These are phyloP conservation scores for Pascua guehoae DNA, from an alignment of 1,284 basidiomycete genomes.

Conservation along the genomic window DNA sequence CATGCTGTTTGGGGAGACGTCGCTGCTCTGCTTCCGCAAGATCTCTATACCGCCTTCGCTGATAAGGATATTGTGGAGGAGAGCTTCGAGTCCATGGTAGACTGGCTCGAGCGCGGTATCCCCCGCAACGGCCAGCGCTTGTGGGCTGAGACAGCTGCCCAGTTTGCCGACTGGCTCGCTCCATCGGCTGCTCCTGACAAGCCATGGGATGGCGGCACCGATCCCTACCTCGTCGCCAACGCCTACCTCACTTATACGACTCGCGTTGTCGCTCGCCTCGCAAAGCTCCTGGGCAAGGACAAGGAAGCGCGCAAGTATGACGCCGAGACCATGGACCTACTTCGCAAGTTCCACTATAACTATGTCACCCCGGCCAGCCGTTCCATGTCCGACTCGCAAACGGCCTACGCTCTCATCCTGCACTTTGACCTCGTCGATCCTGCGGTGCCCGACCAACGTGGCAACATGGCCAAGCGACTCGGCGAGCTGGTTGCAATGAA, in stretches of 20 bases:
- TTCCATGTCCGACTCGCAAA: constrained; percentile 35
- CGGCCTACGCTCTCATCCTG: constrained; percentile 28
- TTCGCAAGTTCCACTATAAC: constrained; percentile 22
- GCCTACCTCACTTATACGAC: constrained; percentile 35
- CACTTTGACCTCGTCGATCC: constrained; percentile 26
- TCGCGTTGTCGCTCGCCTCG: constrained; percentile 19
- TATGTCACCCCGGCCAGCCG: constrained; percentile 31
- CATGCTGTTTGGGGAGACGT: constrained; percentile 28
- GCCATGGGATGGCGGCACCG: constrained; percentile 24
- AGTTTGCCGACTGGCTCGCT: constrained; percentile 40
- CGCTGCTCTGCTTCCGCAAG: constrained; percentile 26
- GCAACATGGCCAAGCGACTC: too few relatives aligned
- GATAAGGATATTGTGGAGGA: constrained; percentile 22
- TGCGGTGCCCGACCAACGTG: too few relatives aligned
- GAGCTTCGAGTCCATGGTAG: constrained; percentile 29
- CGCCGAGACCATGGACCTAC: constrained; percentile 11
- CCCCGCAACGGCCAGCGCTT: too few relatives aligned
- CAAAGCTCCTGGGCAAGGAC: constrained; percentile 20
- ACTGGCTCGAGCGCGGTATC: constrained; percentile 36
- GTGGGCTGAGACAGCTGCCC: too few relatives aligned
- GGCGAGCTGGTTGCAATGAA: too few relatives aligned
- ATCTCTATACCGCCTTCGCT: constrained; percentile 27
- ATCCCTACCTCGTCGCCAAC: constrained; percentile 30
- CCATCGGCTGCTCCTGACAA: constrained; percentile 29
- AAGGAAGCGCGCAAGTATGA: constrained; percentile 16